Evolutionary conservation across 208 protist genomes (phyloP).

Genomic region (Endotrypanum monterogeii): DNA sequence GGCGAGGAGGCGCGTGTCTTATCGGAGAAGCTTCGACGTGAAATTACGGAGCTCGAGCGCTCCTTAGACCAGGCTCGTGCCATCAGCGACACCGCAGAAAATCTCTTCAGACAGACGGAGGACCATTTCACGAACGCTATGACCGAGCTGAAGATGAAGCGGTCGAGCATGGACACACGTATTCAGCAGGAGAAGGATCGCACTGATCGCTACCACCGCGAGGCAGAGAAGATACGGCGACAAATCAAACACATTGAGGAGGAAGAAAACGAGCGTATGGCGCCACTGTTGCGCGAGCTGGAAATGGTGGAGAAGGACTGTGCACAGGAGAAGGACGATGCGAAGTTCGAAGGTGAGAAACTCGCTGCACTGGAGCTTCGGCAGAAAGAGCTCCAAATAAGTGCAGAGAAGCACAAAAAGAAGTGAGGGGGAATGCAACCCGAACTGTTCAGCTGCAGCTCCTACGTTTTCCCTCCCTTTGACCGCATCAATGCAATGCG

Average conservation of each 20-base stretch:
- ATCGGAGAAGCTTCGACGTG: constrained; percentile 73
- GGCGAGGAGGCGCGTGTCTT: constrained; percentile 84
- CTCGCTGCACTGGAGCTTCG: constrained; percentile 58
- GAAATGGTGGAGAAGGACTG: constrained; percentile 56
- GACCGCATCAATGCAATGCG: neutral
- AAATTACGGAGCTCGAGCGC: constrained; percentile 77
- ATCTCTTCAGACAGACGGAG: constrained; percentile 54
- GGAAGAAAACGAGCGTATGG: constrained; percentile 60
- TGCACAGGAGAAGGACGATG: constrained; percentile 63
- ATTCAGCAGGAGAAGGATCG: constrained; percentile 86
- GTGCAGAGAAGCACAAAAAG: constrained; percentile 27
- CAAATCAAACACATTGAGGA: constrained; percentile 83
- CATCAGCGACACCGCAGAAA: constrained; percentile 58
- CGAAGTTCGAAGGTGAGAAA: constrained; percentile 80
- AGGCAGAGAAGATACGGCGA: constrained; percentile 78
- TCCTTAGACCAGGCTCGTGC: constrained; percentile 34
- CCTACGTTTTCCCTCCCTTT: neutral
- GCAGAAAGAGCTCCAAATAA: constrained; percentile 73
- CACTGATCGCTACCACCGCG: constrained; percentile 59
- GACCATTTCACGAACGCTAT: constrained; percentile 65
- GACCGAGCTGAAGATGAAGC: constrained; percentile 58
- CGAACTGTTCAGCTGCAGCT: neutral
- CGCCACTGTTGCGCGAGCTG: constrained; percentile 60
- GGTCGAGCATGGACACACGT: constrained; percentile 66
- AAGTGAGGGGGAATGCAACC: constrained; percentile 5